Evolutionary conservation across 106 monocot species (phyloP).

Genomic region (Acorus gramineus): DNA sequence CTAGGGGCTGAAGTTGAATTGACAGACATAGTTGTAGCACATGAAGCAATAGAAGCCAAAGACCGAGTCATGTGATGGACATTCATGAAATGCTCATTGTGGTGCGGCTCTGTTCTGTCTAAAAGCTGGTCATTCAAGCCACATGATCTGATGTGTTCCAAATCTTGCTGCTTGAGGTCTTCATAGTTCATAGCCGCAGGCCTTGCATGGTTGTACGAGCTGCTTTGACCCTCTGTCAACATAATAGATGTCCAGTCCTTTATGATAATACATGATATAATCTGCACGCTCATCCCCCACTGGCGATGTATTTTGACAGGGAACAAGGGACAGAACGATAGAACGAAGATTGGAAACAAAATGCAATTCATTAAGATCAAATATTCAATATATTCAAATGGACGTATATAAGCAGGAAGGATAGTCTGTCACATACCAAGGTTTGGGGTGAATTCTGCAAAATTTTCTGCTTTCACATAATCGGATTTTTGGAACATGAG

Average conservation of each 20-base stretch:
- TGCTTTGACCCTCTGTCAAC: conserved; percentile 53
- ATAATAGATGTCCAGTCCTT: conserved; percentile 49
- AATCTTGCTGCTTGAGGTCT: conserved; percentile 16
- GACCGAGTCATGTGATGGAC: conserved; percentile 31
- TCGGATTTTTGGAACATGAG: no score
- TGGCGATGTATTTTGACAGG: conserved; percentile 16
- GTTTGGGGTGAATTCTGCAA: no score
- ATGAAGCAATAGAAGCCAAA: conserved; percentile 28
- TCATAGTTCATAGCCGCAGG: conserved; percentile 4
- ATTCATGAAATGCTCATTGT: conserved; percentile 11
- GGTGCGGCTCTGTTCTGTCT: conserved; percentile 10
- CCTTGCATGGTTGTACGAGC: neutral
- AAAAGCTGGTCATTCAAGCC: conserved; percentile 7
- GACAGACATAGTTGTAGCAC: conserved; percentile 44
- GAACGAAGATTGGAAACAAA: no score
- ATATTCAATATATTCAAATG: no score
- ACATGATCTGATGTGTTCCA: conserved; percentile 11
- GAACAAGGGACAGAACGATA: no score
- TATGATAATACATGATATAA: conserved; percentile 18
- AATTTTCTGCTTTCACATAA: no score
- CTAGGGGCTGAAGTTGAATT: conserved; percentile 36
- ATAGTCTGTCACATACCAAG: no score
- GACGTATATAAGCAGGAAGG: no score
- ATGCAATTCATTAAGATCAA: no score
- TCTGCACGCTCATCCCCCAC: conserved; percentile 8